Evolutionary conservation across 371 early-diverging fungal species (phyloP).

Genomic region (Dinochytrium kinnereticum): DNA sequence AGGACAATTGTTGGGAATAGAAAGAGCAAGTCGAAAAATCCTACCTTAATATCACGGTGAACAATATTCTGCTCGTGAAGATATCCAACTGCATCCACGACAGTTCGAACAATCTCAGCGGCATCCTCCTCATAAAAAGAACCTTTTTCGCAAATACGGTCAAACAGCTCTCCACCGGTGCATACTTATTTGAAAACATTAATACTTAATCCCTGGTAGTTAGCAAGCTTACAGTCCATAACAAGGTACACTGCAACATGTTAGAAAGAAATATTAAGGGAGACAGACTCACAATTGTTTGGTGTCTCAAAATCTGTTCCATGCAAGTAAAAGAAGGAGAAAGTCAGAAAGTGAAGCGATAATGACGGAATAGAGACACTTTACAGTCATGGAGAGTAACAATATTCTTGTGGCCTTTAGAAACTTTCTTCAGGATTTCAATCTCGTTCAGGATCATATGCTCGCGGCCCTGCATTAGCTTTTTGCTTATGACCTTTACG

Average conservation of each 20-base stretch:
- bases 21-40: constrained; percentile 10
- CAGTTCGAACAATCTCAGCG: constrained; percentile 76
- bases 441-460: constrained; percentile 92
- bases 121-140: constrained; percentile 86
- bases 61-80: constrained; percentile 86
- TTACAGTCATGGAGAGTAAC: constrained; percentile 64
- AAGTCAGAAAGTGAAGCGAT: background rate
- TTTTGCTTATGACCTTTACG: constrained; percentile 88
- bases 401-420: constrained; percentile 86
- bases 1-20: background rate
- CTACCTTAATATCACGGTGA: constrained; percentile 77
- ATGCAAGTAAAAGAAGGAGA: background rate
- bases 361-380: constrained; percentile 14
- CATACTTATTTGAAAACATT: constrained; percentile 56
- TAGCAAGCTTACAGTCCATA: constrained; percentile 62
- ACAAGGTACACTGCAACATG: constrained; percentile 78
- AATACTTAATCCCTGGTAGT: background rate
- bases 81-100: constrained; percentile 79
- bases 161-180: constrained; percentile 89
- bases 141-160: constrained; percentile 81
- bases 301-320: constrained; percentile 81
- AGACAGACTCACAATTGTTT: constrained; percentile 71
- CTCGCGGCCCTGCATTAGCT: constrained; percentile 85
- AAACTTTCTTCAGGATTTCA: constrained; percentile 79
- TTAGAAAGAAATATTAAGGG: background rate